Evolutionary conservation across 208 protist species (phyloP).

Genomic region (Acanthamoeba triangularis): DNA sequence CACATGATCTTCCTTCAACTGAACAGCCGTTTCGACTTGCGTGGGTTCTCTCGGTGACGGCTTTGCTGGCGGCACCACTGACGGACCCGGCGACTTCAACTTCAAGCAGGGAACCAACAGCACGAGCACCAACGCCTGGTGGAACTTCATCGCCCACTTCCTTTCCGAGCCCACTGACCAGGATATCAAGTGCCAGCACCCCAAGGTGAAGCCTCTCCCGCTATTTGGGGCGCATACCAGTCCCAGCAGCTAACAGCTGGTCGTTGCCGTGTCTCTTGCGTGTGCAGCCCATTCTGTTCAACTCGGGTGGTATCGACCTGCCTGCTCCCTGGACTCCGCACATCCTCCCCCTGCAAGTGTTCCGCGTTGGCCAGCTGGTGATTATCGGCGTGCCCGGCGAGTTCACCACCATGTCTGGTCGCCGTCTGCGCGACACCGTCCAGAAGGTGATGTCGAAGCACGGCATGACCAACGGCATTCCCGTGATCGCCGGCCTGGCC

Average conservation of each 20-base stretch:
- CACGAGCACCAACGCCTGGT: conserved; percentile 82
- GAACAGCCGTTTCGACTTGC: conserved; percentile 34
- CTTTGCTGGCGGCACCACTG: conserved; percentile 83
- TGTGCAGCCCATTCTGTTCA: conserved; percentile 84
- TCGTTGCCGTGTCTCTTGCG: not conserved
- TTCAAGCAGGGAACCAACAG: conserved; percentile 86
- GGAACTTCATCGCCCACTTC: conserved; percentile 83
- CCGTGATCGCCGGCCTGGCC: conserved; percentile 77
- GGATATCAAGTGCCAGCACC: conserved; percentile 83
- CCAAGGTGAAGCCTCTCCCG: not conserved
- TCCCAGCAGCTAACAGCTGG: not conserved
- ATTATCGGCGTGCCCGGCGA: conserved; percentile 86
- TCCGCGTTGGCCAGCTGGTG: conserved; percentile 85
- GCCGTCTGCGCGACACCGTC: conserved; percentile 81
- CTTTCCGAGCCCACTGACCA: conserved; percentile 78
- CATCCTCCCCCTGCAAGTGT: conserved; percentile 85
- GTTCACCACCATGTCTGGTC: conserved; percentile 89
- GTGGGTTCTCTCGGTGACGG: conserved; percentile 75
- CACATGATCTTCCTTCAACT: not conserved
- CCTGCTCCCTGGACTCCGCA: conserved; percentile 82
- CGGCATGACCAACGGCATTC: conserved; percentile 66
- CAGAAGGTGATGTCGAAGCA: conserved; percentile 44
- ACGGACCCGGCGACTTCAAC: conserved; percentile 86
- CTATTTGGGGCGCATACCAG: not conserved
- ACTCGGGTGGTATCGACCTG: conserved; percentile 81